These are phyloP conservation scores for Trapa incisa DNA, from an alignment of 345 rosid genomes.

Conservation along the genomic window DNA sequence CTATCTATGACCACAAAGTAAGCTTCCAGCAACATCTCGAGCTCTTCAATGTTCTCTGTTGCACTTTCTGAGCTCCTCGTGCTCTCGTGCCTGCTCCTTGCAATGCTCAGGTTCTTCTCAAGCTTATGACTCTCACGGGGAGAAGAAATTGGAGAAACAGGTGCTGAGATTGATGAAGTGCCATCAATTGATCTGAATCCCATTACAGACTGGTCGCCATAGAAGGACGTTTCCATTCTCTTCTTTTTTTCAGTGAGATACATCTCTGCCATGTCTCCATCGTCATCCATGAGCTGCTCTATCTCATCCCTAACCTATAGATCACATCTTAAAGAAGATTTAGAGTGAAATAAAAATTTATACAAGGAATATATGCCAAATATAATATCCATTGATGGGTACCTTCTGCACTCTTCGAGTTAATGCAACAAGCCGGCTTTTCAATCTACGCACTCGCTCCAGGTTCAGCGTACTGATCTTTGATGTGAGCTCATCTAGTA, in stretches of 20 bases:
- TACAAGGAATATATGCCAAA: constrained; percentile 1
- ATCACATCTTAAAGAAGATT: background rate
- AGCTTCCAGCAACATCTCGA: constrained; percentile 98
- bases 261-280: constrained; percentile 99
- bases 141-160: constrained; percentile 90
- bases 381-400: background rate
- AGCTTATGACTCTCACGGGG: constrained; percentile 71
- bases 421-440: constrained; percentile 92
- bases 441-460: constrained; percentile 90
- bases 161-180: constrained; percentile 79
- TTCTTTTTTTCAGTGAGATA: constrained; percentile 91
- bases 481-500: constrained; percentile 88
- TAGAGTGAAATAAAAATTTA: constrained; percentile 7
- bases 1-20: constrained; percentile 96
- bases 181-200: constrained; percentile 76
- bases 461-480: constrained; percentile 94
- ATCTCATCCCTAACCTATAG: constrained; percentile 89
- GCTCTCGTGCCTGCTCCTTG: constrained; percentile 91
- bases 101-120: constrained; percentile 51
- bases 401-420: constrained; percentile 98
- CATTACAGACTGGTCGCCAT: constrained; percentile 63
- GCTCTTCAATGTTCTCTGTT: constrained; percentile 75
- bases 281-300: constrained; percentile 99
- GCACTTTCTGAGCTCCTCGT: constrained; percentile 66
- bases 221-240: constrained; percentile 66